Evolutionary conservation across 768 basidiomycete species (phyloP), one percentile per base, ranked within the genome.

Genomic region (Gyrodon lividus): DNA sequence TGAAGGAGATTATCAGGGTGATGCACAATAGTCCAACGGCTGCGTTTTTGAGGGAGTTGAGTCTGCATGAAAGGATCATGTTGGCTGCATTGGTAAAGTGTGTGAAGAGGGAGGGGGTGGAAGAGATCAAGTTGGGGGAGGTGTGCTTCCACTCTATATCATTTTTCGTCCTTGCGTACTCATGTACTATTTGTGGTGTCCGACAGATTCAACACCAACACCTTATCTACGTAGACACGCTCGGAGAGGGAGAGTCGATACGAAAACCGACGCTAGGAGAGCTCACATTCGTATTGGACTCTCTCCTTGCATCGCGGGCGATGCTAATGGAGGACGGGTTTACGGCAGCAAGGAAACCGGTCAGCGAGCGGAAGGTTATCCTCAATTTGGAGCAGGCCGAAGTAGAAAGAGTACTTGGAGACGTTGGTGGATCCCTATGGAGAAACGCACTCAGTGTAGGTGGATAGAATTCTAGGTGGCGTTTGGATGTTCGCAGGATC

Each of bases 11-110:
- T 8, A 83, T 93, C 47, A 81, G 82, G 58, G 81, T 80, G 35
- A 89, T 96, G 86, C 92, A 95, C 62, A 92, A 90, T 59, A 94
- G 89, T 58, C 94, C 94, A 2, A 92, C 87, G 1, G 88, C 91
- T 4, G 84, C 85, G 13, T 97, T 86, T 63, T 70, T 98, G 22
- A 80, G 80, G 41, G 84, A 89, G 31, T 86, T 92, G 59, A 89
- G 89, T 69, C 78, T 92, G 55, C 92, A 96, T 62, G 93, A 97
- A 65, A 82, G 87, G 35, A 77, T 95, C 42, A 86, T 97, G 85
- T 77, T 98, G 16, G 87, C 87, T 14, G 83, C 93, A 1, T 66
- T 96, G 33, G 72, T 95, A 22, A 87, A 88, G 60, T 92, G 91
- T 63, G 78, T 91, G 39, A 84, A 85, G 65, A 77, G 88, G 39